Evolutionary conservation across 192 early-diverging fungal genomes (phyloP).

Genomic region (Backusella morwellensis): DNA sequence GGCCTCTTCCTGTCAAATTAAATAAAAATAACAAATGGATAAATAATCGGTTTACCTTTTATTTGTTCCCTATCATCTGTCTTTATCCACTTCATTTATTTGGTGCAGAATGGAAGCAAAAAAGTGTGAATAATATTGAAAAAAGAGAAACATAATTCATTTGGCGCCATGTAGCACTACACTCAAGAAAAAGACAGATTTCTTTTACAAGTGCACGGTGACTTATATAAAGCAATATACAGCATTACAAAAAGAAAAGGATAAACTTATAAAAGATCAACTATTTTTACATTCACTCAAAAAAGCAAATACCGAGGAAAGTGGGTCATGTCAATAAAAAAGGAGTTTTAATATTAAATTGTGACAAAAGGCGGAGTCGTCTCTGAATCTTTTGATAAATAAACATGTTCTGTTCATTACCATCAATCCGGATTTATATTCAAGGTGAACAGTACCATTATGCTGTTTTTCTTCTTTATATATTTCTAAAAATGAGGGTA

Average conservation of each 20-base stretch:
- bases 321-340: neutral
- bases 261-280: too few relatives aligned
- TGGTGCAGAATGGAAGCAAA: neutral
- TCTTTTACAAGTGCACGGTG: neutral
- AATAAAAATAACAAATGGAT: neutral
- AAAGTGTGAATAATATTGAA: too few relatives aligned
- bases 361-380: neutral
- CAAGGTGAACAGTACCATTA: neutral
- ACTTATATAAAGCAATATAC: neutral
- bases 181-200: neutral
- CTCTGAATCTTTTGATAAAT: neutral
- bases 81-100: neutral
- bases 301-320: too few relatives aligned
- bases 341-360: neutral
- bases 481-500: neutral
- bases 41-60: neutral
- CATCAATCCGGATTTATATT: neutral
- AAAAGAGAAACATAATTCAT: too few relatives aligned
- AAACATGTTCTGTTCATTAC: neutral
- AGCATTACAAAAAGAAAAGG: neutral
- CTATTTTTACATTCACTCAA: too few relatives aligned
- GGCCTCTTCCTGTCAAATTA: neutral
- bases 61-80: neutral
- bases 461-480: neutral
- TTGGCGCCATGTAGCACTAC: neutral